Evolutionary conservation across 352 stramenopile species (phyloP).

Genomic region (Phytophthora kernoviae): DNA sequence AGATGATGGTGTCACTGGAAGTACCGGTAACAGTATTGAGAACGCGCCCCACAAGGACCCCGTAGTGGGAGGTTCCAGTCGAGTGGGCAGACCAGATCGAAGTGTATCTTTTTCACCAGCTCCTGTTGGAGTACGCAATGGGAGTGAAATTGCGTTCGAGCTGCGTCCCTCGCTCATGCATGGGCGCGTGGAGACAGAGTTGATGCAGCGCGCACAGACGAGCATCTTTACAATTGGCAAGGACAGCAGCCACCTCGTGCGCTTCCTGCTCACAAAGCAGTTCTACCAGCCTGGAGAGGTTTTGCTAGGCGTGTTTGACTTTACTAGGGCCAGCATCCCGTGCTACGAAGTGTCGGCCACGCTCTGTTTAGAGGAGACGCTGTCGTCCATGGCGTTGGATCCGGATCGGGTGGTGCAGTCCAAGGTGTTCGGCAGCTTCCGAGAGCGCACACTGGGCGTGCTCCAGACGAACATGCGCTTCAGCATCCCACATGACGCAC

Average conservation of each 20-base stretch:
- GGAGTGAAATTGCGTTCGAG: slow-evolving; percentile 70
- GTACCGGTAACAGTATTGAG: slow-evolving; percentile 6
- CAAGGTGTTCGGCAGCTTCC: slow-evolving; percentile 50
- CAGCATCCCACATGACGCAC: slow-evolving; percentile 57
- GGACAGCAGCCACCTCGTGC: slow-evolving; percentile 61
- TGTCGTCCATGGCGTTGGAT: slow-evolving; percentile 57
- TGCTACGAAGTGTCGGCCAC: slow-evolving; percentile 55
- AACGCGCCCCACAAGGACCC: slow-evolving; percentile 12
- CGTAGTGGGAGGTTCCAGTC: slow-evolving; percentile 28
- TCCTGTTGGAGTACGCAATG: slow-evolving; percentile 60
- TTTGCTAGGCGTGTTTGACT: slow-evolving; percentile 66
- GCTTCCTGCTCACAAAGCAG: slow-evolving; percentile 66
- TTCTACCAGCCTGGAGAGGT: slow-evolving; percentile 67
- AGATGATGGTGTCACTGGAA: not conserved
- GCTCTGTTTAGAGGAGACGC: slow-evolving; percentile 57
- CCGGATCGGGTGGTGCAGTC: slow-evolving; percentile 59
- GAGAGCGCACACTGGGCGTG: slow-evolving; percentile 47
- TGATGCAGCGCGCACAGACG: slow-evolving; percentile 55
- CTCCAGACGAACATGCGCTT: slow-evolving; percentile 67
- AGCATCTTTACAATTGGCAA: slow-evolving; percentile 80
- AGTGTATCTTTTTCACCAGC: slow-evolving; percentile 35
- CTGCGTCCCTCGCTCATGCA: slow-evolving; percentile 69
- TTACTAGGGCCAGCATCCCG: slow-evolving; percentile 53
- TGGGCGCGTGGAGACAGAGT: slow-evolving; percentile 67
- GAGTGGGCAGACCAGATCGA: slow-evolving; percentile 31